phyloP scores from a whole-genome alignment of 768 basidiomycete genomes.

The Lanmaoa rubissima region DNA sequence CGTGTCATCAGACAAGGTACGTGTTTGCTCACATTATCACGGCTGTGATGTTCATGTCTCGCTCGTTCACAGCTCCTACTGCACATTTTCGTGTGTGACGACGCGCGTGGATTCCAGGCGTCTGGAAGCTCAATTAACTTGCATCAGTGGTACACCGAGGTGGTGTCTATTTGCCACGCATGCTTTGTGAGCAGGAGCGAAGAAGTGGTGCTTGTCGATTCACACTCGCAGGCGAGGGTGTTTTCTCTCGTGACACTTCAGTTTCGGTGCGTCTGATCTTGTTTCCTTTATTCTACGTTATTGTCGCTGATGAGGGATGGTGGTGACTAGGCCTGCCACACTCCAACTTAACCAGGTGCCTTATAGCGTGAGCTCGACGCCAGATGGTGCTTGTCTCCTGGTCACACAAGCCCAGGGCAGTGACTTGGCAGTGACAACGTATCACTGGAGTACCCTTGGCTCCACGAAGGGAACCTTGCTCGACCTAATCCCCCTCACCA shows the following conservation, averaged over 20 bases:
- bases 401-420: slow-evolving; percentile 24
- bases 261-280: slow-evolving; percentile 40
- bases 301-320: not conserved
- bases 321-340: slow-evolving; percentile 41
- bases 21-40: not conserved
- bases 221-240: slow-evolving; percentile 41
- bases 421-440: slow-evolving; percentile 34
- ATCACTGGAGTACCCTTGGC: slow-evolving; percentile 60
- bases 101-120: slow-evolving; percentile 41
- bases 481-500: slow-evolving; percentile 28
- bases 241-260: slow-evolving; percentile 54
- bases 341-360: slow-evolving; percentile 39
- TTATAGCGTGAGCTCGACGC: slow-evolving; percentile 38
- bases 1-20: slow-evolving; percentile 43
- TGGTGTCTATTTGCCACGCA: slow-evolving; percentile 31
- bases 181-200: slow-evolving; percentile 51
- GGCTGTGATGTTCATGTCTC: not conserved
- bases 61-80: slow-evolving; percentile 31
- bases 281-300: not conserved
- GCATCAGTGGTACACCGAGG: slow-evolving; percentile 40
- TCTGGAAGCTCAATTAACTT: slow-evolving; percentile 43
- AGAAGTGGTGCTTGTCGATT: slow-evolving; percentile 52
- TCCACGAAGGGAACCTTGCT: slow-evolving; percentile 44
- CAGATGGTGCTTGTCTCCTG: slow-evolving; percentile 55
- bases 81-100: slow-evolving; percentile 49